phyloP scores from a whole-genome alignment of 2,329 filamentous ascomycete genomes.

The Hysterium pulicare region DNA sequence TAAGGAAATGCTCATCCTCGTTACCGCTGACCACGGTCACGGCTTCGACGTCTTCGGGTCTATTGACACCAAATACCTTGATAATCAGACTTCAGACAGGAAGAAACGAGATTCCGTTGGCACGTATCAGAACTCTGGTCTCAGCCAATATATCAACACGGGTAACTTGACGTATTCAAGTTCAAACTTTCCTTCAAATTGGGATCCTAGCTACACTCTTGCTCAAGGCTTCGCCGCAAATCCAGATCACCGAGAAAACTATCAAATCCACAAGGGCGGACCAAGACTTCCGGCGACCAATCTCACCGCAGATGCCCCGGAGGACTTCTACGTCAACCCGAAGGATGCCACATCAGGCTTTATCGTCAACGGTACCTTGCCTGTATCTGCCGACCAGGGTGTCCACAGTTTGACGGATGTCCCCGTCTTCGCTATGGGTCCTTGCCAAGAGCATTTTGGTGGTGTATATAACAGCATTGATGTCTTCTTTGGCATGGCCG shows the following conservation, averaged over 20 bases:
- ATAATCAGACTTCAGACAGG: slow-evolving; percentile 62
- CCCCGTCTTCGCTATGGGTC: slow-evolving; percentile 69
- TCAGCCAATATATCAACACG: slow-evolving; percentile 69
- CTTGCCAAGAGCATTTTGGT: slow-evolving; percentile 73
- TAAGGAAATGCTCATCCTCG: slow-evolving; percentile 73
- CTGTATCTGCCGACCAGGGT: slow-evolving; percentile 58
- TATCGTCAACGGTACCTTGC: slow-evolving; percentile 71
- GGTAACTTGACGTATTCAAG: slow-evolving; percentile 63
- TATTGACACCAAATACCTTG: slow-evolving; percentile 75
- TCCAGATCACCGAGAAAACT: slow-evolving; percentile 76
- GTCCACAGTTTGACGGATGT: slow-evolving; percentile 41
- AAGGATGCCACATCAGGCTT: slow-evolving; percentile 65
- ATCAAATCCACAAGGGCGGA: slow-evolving; percentile 64
- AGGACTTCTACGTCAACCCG: slow-evolving; percentile 67
- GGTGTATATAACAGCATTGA: slow-evolving; percentile 69
- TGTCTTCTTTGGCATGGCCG: slow-evolving; percentile 71
- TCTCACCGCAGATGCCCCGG: slow-evolving; percentile 47
- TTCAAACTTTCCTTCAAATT: slow-evolving; percentile 75
- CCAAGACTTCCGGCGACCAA: slow-evolving; percentile 61
- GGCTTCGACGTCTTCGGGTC: slow-evolving; percentile 83
- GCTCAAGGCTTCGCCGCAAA: slow-evolving; percentile 68
- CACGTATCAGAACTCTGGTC: slow-evolving; percentile 68
- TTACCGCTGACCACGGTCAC: slow-evolving; percentile 86
- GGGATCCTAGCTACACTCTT: slow-evolving; percentile 80
- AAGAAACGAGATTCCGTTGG: slow-evolving; percentile 73